phyloP scores from a whole-genome alignment of 768 basidiomycete genomes.

The Hysterangium stoloniferum region DNA sequence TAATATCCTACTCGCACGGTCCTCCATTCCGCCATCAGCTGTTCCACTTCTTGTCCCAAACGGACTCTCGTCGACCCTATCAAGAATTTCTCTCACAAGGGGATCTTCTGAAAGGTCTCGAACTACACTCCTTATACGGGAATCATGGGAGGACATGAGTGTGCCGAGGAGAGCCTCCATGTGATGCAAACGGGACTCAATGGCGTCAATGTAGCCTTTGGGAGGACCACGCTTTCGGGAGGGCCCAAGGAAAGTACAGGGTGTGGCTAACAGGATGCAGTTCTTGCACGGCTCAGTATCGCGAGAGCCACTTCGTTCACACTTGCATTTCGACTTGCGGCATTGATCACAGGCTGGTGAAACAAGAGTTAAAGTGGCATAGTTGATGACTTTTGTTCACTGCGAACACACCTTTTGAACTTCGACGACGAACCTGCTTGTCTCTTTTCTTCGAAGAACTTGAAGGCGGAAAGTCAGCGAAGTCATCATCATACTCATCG shows the following conservation, averaged over 20 bases:
- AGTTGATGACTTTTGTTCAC: no score
- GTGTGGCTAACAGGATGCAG: slow-evolving; percentile 38
- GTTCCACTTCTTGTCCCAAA: slow-evolving; percentile 44
- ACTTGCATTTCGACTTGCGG: slow-evolving; percentile 82
- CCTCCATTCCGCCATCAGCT: slow-evolving; percentile 1
- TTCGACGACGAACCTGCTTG: slow-evolving; percentile 57
- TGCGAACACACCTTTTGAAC: slow-evolving; percentile 56
- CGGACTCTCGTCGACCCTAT: slow-evolving; percentile 70
- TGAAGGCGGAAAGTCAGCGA: not conserved
- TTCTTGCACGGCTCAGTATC: slow-evolving; percentile 68
- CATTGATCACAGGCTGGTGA: slow-evolving; percentile 75
- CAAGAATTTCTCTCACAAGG: slow-evolving; percentile 72
- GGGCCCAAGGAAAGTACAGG: slow-evolving; percentile 71
- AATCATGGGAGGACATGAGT: slow-evolving; percentile 45
- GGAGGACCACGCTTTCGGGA: slow-evolving; percentile 81
- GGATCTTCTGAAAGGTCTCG: slow-evolving; percentile 43
- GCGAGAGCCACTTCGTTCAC: slow-evolving; percentile 51
- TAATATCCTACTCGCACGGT: slow-evolving; percentile 6
- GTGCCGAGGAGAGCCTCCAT: slow-evolving; percentile 86
- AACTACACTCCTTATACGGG: slow-evolving; percentile 32
- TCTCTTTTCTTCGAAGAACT: slow-evolving; percentile 16
- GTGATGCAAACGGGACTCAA: slow-evolving; percentile 85
- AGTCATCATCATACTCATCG: slow-evolving; percentile 4
- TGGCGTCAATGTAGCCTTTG: slow-evolving; percentile 93
- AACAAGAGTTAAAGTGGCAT: no score